Evolutionary conservation across 2,329 filamentous ascomycete species (phyloP), one percentile per base, ranked within the genome.

Genomic region (Aspergillus hortae): DNA sequence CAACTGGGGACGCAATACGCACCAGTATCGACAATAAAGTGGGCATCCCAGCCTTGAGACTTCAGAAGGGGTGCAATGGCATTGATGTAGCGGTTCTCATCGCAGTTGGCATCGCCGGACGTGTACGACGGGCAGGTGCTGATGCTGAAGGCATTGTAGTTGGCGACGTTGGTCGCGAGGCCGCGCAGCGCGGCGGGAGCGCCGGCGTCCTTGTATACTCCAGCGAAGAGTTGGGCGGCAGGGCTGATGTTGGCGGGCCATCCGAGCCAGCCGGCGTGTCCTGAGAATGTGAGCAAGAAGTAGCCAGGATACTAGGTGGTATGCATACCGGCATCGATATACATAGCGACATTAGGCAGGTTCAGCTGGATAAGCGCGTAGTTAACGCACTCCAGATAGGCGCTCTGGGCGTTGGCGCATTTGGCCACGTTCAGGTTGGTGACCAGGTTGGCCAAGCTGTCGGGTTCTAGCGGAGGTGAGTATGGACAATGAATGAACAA

Each of bases 261-360:
- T 61, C 83, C 83, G 40, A 86, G 75, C 83, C 83, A 86, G 54
- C 83, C 82, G 21, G 79, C 82, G 66, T 86, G 83, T 32, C 67
- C 66, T 69, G 32, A 11, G 19, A 42, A 10, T 42, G 19, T 42
- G 15, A 42, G 40, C 4, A 15, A 25, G 12, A 4, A 10, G 7
- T 23, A 19, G 6, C 25, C 4, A 32, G 21, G 2, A 1, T 6
- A 19, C 6, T 11, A 3, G 7, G 10, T 1, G 11, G 12, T 38
- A 38, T 38, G 15, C 58, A 27, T 58, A 52, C 81, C 83, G 6
- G 81, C 83, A 59, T 86, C 83, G 15, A 86, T 65, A 66, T 86
- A 86, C 80, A 83, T 82, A 56, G 80, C 72, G 23, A 86, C 83
- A 63, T 86, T 86, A 53, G 77, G 71, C 30, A 85, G 72, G 69